Conservation (phyloP, 106 monocot species). For the Platanthera guangdongensis region DNA sequence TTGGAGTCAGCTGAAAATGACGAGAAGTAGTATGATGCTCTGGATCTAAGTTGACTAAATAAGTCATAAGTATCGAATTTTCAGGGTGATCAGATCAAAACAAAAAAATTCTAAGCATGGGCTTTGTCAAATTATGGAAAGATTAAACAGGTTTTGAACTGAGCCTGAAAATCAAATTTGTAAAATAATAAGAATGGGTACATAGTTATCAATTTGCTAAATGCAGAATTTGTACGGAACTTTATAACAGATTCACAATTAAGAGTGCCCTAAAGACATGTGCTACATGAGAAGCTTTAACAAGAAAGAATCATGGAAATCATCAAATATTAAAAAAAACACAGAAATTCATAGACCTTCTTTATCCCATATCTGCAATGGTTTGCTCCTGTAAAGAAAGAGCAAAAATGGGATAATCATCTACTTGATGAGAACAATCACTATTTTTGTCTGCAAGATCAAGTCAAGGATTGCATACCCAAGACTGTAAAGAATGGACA, state of each 20-base stretch:
- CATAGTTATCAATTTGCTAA: background rate
- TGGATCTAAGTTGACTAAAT: background rate
- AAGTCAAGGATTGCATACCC: conserved; percentile 38
- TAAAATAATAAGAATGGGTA: background rate
- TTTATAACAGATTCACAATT: background rate
- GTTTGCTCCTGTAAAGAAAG: conserved; percentile 74
- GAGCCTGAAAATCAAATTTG: background rate
- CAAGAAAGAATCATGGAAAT: background rate
- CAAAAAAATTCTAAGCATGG: background rate
- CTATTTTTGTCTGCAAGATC: background rate
- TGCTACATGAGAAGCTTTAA: background rate
- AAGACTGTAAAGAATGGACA: conserved; percentile 85
- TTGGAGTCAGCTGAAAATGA: background rate
- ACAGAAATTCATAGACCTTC: conserved; percentile 47
- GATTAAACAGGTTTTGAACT: background rate
- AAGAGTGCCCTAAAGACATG: background rate
- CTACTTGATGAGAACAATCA: background rate
- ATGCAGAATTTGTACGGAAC: background rate
- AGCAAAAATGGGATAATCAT: background rate
- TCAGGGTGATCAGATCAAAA: background rate
- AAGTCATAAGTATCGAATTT: background rate
- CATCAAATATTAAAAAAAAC: background rate
- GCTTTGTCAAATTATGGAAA: background rate
- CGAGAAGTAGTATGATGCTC: background rate
- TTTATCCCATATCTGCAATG: conserved; percentile 98